Conservation (phyloP, 1,284 basidiomycete genomes). For the Ceratobasidium sp. region DNA sequence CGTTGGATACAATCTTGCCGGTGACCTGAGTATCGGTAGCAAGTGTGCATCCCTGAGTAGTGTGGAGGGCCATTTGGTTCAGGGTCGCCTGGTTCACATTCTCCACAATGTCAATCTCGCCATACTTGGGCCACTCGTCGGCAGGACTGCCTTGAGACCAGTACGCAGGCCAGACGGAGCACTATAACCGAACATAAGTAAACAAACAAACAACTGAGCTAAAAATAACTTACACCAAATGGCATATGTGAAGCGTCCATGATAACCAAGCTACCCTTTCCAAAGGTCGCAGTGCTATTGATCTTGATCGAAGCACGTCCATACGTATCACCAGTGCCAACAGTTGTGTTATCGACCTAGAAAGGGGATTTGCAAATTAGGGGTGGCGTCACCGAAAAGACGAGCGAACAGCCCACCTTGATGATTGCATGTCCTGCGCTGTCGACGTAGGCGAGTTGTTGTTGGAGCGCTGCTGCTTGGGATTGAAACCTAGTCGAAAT, state of each 20-base stretch:
- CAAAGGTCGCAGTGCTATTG: constrained; percentile 30
- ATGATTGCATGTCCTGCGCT: constrained; percentile 41
- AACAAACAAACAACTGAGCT: background rate
- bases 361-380: background rate
- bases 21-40: constrained; percentile 21
- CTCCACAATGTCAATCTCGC: constrained; percentile 50
- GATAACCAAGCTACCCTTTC: constrained; percentile 36
- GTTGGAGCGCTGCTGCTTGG: constrained; percentile 32
- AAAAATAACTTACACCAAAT: constrained; percentile 34
- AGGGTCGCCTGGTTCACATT: constrained; percentile 47
- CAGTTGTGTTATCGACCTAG: constrained; percentile 43
- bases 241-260: constrained; percentile 43
- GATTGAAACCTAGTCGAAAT: constrained; percentile 26
- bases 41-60: constrained; percentile 42
- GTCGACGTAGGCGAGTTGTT: constrained; percentile 38
- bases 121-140: constrained; percentile 46
- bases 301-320: constrained; percentile 42
- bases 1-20: constrained; percentile 41
- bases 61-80: constrained; percentile 48
- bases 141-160: constrained; percentile 45
- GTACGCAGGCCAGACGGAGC: constrained; percentile 48
- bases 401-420: constrained; percentile 8
- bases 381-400: background rate
- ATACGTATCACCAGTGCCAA: constrained; percentile 34
- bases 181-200: constrained; percentile 21